Conservation (phyloP, 2,329 filamentous ascomycete species). For the Drechslerella coelobrocha region DNA sequence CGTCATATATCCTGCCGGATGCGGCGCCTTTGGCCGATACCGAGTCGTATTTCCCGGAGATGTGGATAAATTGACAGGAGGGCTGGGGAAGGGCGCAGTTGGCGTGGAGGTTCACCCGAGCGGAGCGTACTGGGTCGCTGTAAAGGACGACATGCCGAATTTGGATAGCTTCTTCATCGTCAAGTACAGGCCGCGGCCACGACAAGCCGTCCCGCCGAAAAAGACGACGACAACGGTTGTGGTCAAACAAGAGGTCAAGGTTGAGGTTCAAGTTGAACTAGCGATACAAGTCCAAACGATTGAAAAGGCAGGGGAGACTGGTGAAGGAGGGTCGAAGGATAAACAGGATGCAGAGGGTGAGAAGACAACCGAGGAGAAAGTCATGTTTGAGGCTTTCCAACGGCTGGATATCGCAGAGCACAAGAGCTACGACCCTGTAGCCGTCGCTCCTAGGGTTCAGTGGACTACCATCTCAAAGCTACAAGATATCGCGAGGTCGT, state of each 20-base stretch:
- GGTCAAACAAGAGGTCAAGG: constrained; percentile 10
- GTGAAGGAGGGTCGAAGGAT: not conserved
- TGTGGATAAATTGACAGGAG: constrained; percentile 28
- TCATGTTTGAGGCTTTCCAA: constrained; percentile 37
- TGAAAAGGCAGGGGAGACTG: not conserved
- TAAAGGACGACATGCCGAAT: constrained; percentile 24
- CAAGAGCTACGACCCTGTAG: constrained; percentile 24
- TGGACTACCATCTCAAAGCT: constrained; percentile 17
- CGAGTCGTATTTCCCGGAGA: constrained; percentile 41
- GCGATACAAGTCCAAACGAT: not conserved
- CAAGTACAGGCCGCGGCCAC: constrained; percentile 37
- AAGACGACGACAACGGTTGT: constrained; percentile 1
- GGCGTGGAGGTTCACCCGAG: constrained; percentile 36
- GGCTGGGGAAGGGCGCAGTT: constrained; percentile 29
- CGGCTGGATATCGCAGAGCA: constrained; percentile 26
- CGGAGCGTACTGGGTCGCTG: constrained; percentile 34
- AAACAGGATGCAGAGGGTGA: not conserved
- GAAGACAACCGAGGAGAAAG: constrained; percentile 9
- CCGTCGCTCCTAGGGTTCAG: constrained; percentile 13
- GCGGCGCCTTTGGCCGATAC: constrained; percentile 30
- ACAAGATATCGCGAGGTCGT: constrained; percentile 26
- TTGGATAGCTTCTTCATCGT: constrained; percentile 34
- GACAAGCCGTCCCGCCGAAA: not conserved
- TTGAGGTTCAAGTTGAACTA: constrained; percentile 8
- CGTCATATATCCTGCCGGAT: constrained; percentile 34